Conservation (phyloP, 2,329 filamentous ascomycete genomes). For the Helotiales sp. region DNA sequence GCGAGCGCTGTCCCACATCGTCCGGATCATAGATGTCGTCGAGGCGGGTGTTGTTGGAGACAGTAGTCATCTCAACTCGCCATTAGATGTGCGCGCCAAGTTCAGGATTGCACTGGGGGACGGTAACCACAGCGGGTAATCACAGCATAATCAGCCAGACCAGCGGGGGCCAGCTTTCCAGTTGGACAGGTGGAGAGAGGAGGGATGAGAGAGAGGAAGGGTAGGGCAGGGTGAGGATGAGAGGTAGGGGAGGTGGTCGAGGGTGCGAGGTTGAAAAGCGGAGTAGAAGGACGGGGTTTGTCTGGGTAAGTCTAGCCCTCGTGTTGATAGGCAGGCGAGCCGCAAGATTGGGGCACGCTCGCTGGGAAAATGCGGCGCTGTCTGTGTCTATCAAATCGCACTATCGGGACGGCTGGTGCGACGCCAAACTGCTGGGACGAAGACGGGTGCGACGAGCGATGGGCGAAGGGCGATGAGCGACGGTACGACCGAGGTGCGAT, state of each 20-base stretch:
- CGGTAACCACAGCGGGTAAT: constrained; percentile 10
- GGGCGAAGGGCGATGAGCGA: no score
- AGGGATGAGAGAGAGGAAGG: not conserved
- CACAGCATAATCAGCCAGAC: constrained; percentile 13
- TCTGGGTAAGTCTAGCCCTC: no score
- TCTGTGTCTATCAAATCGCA: no score
- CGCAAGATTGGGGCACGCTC: no score
- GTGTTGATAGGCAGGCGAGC: no score
- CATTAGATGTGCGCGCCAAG: constrained; percentile 22
- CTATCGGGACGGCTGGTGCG: no score
- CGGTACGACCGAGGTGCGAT: no score
- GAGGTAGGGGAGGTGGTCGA: not conserved
- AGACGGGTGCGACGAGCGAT: no score
- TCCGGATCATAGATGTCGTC: constrained; percentile 47
- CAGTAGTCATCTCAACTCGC: constrained; percentile 28
- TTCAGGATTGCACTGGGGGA: constrained; percentile 12
- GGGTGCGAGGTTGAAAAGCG: not conserved
- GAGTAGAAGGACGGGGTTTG: not conserved
- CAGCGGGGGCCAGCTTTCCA: constrained; percentile 7
- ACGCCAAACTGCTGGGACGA: no score
- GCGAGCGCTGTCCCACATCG: constrained; percentile 45
- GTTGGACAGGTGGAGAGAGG: not conserved
- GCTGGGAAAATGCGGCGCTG: no score
- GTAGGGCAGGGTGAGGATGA: not conserved
- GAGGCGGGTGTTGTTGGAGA: constrained; percentile 15